Percentiles rank a stretch among this genome's conserved stretches.
phyloP scores from a whole-genome alignment of 108 stramenopile species.

The Heterococcus sp. region DNA sequence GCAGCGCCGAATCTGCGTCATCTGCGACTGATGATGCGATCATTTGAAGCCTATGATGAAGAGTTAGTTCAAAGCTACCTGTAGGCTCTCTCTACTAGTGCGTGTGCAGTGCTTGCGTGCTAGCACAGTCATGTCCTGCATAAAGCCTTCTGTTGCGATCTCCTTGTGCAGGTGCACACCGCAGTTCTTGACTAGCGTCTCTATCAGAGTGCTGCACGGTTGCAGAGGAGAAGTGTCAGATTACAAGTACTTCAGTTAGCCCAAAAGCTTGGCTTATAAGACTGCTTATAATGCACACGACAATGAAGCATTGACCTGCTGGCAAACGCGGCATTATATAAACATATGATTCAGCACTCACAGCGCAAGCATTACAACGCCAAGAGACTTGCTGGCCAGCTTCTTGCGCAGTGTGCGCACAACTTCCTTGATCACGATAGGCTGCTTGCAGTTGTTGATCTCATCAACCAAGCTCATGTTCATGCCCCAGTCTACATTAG shows the following conservation, averaged over 20 bases:
- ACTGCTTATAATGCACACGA: not conserved
- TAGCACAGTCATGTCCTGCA: slow-evolving; percentile 20
- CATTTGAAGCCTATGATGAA: no score
- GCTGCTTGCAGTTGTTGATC: slow-evolving; percentile 5
- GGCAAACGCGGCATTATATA: not conserved
- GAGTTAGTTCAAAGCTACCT: no score
- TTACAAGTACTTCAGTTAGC: not conserved
- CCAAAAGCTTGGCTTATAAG: not conserved
- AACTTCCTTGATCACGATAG: slow-evolving; percentile 2
- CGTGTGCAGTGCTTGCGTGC: slow-evolving; percentile 11
- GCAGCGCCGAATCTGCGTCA: no score
- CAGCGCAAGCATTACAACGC: slow-evolving; percentile 2
- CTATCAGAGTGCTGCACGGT: slow-evolving; percentile 24
- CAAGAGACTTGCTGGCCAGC: slow-evolving; percentile 1
- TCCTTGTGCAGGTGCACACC: slow-evolving; percentile 24
- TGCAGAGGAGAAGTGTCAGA: not conserved
- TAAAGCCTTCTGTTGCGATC: slow-evolving; percentile 36
- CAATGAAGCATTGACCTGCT: not conserved
- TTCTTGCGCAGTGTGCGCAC: slow-evolving; percentile 25
- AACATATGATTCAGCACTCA: no score
- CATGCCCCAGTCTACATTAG: slow-evolving; percentile 21
- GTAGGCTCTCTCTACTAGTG: slow-evolving; percentile 16
- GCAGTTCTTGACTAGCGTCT: slow-evolving; percentile 54
- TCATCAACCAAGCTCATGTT: slow-evolving; percentile 35
- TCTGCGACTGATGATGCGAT: no score